Evolutionary conservation across 108 stramenopile genomes (phyloP), one percentile per base, ranked within the genome.

Genomic region (Cyclotella choctawhatcheeana): DNA sequence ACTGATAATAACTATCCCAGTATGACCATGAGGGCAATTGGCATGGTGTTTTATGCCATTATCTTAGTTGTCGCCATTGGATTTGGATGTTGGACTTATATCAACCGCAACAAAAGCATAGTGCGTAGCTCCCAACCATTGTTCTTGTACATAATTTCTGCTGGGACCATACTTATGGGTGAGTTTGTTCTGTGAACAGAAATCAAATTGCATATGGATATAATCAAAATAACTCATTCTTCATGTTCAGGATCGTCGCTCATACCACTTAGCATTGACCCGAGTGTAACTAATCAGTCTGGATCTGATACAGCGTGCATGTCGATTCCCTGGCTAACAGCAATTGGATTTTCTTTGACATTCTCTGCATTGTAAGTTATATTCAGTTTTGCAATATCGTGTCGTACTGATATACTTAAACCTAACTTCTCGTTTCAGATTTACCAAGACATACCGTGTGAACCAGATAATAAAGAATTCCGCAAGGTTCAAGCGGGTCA

Each of bases 111-210:
- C 26, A 65, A 52, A 31, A 40, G 30, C 10, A 81, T 86, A 4
- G 81, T 90, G 45, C 64, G 56, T 54, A 83, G 84, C 3, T 83
- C 76, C 24, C 89, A 90, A 45, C 89, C 89, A 26, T 67, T 83
- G 21, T 77, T 88, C 52, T 61, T 86, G 16, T 51, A 79, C 29
- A 64, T 83, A 43, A 69, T 84, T 18, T 51, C 65, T 17, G 25
- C 76, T n/a, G 47, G 47, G 17, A 48, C 47, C 18, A 48, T 48
- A n/a, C 8, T 48, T 4, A 48, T 48, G 47, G 47, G 47, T 48
- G 47, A 48, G 47, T 48, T n/a, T 48, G 17, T 10, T 40, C 37
- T 40, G 37, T n/a, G 12, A 17, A n/a, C 18, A 4, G 8, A 10
- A 10, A n/a, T n/a, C 8, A n/a, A n/a, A 4, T 48, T n/a, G 18